Percentiles rank a stretch among this genome's conserved stretches.
phyloP scores from a whole-genome alignment of 441 rosid species.

The Capsella rubella region DNA sequence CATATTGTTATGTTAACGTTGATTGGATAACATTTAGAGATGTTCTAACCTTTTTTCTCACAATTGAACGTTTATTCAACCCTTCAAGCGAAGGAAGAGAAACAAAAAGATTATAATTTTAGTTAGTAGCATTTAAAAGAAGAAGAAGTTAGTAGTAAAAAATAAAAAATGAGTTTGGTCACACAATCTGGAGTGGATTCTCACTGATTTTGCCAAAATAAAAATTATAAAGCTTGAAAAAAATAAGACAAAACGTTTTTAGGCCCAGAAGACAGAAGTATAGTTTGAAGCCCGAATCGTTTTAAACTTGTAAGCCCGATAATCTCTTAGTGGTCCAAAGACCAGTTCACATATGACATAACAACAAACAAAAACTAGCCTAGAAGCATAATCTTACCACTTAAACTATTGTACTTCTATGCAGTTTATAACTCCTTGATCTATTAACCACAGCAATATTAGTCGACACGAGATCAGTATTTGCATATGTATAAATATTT shows the following conservation, averaged over 20 bases:
- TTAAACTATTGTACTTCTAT: background rate
- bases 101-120: too few species aligned
- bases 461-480: too few species aligned
- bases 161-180: background rate
- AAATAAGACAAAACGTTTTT: background rate
- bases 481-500: background rate
- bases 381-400: too few species aligned
- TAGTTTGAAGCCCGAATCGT: background rate
- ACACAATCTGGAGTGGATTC: background rate
- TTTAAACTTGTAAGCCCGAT: background rate
- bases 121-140: background rate
- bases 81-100: too few species aligned
- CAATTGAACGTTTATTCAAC: too few species aligned
- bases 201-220: background rate
- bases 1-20: background rate
- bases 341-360: background rate
- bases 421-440: background rate
- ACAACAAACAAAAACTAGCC: too few species aligned
- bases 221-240: background rate
- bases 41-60: too few species aligned
- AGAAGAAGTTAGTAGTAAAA: too few species aligned
- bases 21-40: background rate
- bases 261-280: slow-evolving; percentile 9
- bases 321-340: background rate
- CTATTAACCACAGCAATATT: too few species aligned